phyloP scores from a whole-genome alignment of 352 stramenopile species.

The Peronospora tabacina region DNA sequence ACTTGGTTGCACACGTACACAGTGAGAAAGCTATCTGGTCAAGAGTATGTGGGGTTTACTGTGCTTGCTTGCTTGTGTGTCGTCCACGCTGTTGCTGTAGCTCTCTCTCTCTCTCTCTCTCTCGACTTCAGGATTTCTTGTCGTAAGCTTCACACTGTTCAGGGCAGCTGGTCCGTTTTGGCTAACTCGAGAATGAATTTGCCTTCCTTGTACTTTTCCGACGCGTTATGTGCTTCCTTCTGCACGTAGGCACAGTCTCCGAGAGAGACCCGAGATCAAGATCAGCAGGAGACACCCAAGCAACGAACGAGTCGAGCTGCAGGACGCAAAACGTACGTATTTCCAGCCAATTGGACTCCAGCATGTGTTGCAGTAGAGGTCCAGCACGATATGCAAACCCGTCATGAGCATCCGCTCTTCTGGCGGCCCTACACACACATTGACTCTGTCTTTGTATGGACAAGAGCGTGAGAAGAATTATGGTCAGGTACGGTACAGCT shows the following conservation, averaged over 20 bases:
- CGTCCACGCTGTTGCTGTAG: conserved; percentile 30
- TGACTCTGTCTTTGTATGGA: conserved; percentile 42
- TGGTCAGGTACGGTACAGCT: neutral
- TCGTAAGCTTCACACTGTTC: conserved; percentile 19
- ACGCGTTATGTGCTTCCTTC: conserved; percentile 88
- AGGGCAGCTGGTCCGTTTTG: conserved; percentile 56
- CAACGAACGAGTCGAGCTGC: neutral
- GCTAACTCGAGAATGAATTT: conserved; percentile 96
- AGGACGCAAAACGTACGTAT: conserved; percentile 51
- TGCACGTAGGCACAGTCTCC: conserved; percentile 20
- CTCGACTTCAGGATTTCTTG: conserved; percentile 1
- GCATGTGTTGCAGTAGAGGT: conserved; percentile 92
- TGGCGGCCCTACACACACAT: conserved; percentile 79
- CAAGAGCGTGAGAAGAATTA: neutral
- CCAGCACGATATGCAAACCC: conserved; percentile 89
- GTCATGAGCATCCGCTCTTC: conserved; percentile 92
- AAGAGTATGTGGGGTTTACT: conserved; percentile 12
- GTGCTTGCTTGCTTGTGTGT: conserved; percentile 27
- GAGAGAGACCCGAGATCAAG: neutral
- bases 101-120: neutral
- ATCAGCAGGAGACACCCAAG: neutral
- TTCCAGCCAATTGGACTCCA: conserved; percentile 90
- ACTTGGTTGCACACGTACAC: conserved; percentile 16
- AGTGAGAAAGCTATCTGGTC: conserved; percentile 3
- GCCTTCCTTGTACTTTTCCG: conserved; percentile 95